Evolutionary conservation across 768 basidiomycete species (phyloP).

Genomic region (Suillus alpinus): DNA sequence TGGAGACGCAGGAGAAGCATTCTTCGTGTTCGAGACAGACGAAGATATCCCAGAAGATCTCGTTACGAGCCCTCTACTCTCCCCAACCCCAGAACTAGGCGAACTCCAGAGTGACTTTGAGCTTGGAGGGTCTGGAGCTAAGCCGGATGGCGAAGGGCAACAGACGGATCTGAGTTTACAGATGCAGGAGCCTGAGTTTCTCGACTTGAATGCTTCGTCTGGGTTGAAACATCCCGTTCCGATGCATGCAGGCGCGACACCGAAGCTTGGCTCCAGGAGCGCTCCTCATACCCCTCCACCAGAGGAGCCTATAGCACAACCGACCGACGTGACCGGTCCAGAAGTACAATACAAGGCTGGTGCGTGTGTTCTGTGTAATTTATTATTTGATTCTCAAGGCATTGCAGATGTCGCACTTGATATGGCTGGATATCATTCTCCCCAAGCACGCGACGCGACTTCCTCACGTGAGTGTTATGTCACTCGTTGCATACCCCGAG

Average conservation of each 20-base stretch:
- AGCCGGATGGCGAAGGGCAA: constrained; percentile 25
- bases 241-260: constrained; percentile 15
- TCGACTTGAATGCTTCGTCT: constrained; percentile 68
- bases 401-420: constrained; percentile 73
- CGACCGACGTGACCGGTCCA: constrained; percentile 45
- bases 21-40: constrained; percentile 97
- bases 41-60: constrained; percentile 91
- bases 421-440: constrained; percentile 72
- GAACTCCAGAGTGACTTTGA: constrained; percentile 29
- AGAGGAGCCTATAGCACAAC: constrained; percentile 44
- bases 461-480: constrained; percentile 33
- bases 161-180: constrained; percentile 11
- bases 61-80: constrained; percentile 88
- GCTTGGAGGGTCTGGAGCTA: constrained; percentile 42
- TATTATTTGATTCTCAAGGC: constrained; percentile 5
- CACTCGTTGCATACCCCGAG: not conserved
- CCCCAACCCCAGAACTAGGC: constrained; percentile 49
- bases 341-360: constrained; percentile 63
- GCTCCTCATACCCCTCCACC: constrained; percentile 31
- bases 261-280: not conserved
- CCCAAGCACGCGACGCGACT: constrained; percentile 36
- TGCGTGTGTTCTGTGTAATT: constrained; percentile 21
- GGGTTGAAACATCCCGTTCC: constrained; percentile 12
- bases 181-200: constrained; percentile 69
- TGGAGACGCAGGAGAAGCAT: constrained; percentile 97